Evolutionary conservation across 495 filamentous ascomycete species (phyloP).

Genomic region (Thermochaetoides thermophila): DNA sequence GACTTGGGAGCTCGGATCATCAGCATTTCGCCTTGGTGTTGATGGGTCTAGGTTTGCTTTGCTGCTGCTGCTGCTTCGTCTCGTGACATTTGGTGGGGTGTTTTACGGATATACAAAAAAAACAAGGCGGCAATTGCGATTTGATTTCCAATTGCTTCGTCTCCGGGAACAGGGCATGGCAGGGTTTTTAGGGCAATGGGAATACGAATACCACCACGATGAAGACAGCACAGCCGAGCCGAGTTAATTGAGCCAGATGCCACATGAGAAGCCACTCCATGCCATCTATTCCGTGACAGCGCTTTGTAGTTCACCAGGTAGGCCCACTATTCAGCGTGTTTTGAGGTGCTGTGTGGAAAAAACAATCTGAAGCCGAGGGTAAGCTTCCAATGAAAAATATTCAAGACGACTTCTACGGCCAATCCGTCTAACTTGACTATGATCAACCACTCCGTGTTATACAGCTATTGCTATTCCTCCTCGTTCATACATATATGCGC

Average conservation of each 20-base stretch:
- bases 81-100: constrained; percentile 5
- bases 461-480: too few species aligned
- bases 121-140: constrained; percentile 6
- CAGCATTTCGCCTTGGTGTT: constrained; percentile 20
- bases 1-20: constrained; percentile 11
- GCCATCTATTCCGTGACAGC: too few species aligned
- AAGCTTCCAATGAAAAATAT: too few species aligned
- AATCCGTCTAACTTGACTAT: too few species aligned
- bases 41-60: constrained; percentile 15
- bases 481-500: too few species aligned
- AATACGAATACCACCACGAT: constrained; percentile 20
- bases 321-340: too few species aligned
- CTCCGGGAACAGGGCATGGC: constrained; percentile 18
- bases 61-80: constrained; percentile 8
- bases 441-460: too few species aligned
- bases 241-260: constrained; percentile 10
- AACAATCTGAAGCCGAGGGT: too few species aligned
- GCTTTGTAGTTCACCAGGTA: too few species aligned
- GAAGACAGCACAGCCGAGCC: constrained; percentile 7
- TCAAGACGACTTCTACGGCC: too few species aligned
- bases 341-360: too few species aligned
- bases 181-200: constrained; percentile 18
- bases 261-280: too few species aligned
- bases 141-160: constrained; percentile 15
- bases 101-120: constrained; percentile 4